A percentile compares a stretch with the other conserved stretches of the same genome.
Evolutionary conservation across 345 rosid genomes (phyloP).

Genomic region (Lepidium africanum): DNA sequence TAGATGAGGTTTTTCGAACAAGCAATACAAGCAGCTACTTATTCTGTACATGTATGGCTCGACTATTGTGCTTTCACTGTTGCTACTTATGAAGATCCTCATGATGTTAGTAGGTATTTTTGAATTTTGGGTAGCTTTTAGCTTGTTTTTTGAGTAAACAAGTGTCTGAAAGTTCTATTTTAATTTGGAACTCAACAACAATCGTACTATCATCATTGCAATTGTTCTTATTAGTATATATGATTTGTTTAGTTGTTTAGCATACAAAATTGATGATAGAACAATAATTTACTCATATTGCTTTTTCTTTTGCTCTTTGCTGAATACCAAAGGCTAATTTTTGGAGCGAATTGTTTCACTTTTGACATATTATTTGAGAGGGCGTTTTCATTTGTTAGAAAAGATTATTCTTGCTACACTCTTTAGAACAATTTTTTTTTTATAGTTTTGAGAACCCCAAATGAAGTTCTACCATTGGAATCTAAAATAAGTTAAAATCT

Average conservation of each 20-base stretch:
- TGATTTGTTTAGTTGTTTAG: background rate
- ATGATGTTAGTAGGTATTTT: constrained; percentile 64
- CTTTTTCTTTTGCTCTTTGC: background rate
- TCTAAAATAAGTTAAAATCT: no score
- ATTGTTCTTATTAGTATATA: background rate
- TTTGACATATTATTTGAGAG: constrained; percentile 64
- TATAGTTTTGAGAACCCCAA: no score
- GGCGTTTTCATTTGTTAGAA: constrained; percentile 72
- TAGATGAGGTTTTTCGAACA: constrained; percentile 65
- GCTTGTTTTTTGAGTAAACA: background rate
- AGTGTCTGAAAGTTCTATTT: background rate
- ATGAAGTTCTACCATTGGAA: no score
- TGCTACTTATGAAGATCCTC: constrained; percentile 54
- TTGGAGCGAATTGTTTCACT: background rate
- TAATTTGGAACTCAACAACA: background rate
- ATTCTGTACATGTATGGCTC: constrained; percentile 68
- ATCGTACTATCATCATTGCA: background rate
- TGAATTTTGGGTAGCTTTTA: constrained; percentile 4
- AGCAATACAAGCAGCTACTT: constrained; percentile 61
- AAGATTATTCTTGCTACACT: constrained; percentile 59
- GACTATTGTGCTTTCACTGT: constrained; percentile 49
- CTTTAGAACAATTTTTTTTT: constrained; percentile 90
- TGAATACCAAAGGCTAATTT: background rate
- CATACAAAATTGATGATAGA: background rate
- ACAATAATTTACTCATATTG: background rate